Evolutionary conservation across 2,329 filamentous ascomycete species (phyloP), one percentile per base, ranked within the genome.

Genomic region (Apiospora kogelbergensis): DNA sequence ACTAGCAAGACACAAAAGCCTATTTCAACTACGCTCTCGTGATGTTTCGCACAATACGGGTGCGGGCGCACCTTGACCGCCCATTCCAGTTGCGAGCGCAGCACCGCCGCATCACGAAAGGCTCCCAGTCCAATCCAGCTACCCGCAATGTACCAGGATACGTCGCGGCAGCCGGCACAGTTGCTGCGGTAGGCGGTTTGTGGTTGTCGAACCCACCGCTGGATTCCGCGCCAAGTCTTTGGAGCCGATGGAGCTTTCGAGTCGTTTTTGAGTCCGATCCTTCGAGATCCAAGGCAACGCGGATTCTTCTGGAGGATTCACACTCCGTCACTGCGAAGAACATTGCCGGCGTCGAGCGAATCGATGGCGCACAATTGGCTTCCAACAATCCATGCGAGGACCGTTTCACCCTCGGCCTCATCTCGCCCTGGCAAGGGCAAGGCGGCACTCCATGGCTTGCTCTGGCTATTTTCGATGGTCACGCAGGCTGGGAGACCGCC

Each of bases 341-440:
- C 13, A 72, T 72, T 42, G 37, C 63, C 33, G 66, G 66, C 17
- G 69, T 79, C 26, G 70, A 53, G 24, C 70, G 76, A 57, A 79
- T 79, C 66, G 74, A 79, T 45, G 78, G 77, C 22, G 71, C 74
- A 6, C 78, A 78, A 63, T 65, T 80, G 0, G 75, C 74, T 41
- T 79, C 78, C 6, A 79, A 79, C 69, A 74, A 70, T 67, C 77
- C 77, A 6, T 79, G 77, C 66, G 78, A 80, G 65, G 79, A 80
- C 64, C 70, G 72, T 17, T 77, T 76, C 70, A 68, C 79, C 24
- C 78, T 80, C 67, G 78, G 79, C 26, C 71, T 64, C 40, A 78
- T 80, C 72, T 68, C 68, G 60, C 73, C 74, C 1, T 73, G 76
- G 63, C 69, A 70, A 40, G 63, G 70, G 13, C 64, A 71, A 22